These are phyloP conservation scores for Zymoseptoria passerinii DNA, from an alignment of 2,329 filamentous ascomycete genomes.

Conservation along the genomic window DNA sequence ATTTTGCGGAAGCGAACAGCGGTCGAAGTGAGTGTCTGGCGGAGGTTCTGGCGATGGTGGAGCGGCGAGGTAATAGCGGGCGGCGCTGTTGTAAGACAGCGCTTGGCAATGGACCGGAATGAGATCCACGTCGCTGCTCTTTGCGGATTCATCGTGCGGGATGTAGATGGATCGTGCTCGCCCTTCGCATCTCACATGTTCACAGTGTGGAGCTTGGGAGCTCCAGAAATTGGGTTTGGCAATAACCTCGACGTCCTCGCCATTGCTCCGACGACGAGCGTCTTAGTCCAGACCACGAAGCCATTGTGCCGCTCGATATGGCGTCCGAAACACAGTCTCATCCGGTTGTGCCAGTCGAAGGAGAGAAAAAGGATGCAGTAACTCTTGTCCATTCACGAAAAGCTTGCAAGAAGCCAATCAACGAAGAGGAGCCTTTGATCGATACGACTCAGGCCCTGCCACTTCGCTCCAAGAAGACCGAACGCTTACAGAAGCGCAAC, in stretches of 20 bases:
- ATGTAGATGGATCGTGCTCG: background rate
- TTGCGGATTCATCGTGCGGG: background rate
- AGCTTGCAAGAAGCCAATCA: slow-evolving; percentile 8
- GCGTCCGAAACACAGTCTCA: background rate
- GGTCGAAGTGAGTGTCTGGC: slow-evolving; percentile 14
- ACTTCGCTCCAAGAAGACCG: slow-evolving; percentile 46
- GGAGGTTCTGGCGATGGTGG: slow-evolving; percentile 10
- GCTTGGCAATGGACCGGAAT: slow-evolving; percentile 19
- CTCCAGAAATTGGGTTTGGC: background rate
- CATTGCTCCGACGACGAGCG: too few relatives aligned
- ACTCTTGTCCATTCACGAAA: slow-evolving; percentile 9
- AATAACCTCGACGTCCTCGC: background rate
- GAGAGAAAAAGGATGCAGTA: slow-evolving; percentile 5
- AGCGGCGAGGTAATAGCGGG: slow-evolving; percentile 13
- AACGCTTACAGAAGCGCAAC: slow-evolving; percentile 40
- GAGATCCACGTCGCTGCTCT: slow-evolving; percentile 24
- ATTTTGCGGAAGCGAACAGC: slow-evolving; percentile 15
- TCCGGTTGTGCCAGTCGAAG: background rate
- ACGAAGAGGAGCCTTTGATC: slow-evolving; percentile 40
- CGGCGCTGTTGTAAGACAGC: slow-evolving; percentile 19
- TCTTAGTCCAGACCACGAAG: background rate
- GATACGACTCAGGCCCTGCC: slow-evolving; percentile 43
- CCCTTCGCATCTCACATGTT: background rate
- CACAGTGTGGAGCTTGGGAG: background rate
- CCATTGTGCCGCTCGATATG: background rate